Evolutionary conservation across 768 basidiomycete genomes (phyloP), one percentile per base, ranked within the genome.

Genomic region (Boletus subparvulus): DNA sequence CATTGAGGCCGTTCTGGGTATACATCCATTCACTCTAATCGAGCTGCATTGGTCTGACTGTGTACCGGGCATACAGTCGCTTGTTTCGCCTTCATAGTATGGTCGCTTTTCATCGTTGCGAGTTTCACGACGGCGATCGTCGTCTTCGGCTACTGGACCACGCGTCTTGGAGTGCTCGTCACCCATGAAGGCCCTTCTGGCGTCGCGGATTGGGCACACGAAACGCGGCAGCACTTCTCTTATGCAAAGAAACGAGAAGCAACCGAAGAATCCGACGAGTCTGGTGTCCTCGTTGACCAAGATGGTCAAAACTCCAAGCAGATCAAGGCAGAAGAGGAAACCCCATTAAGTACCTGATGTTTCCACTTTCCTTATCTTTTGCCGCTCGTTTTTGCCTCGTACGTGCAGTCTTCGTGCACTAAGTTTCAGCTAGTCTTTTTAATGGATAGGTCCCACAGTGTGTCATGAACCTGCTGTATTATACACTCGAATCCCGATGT

Each of bases 111-210:
- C 48, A 54, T 73, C 26, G 67, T 68, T 14, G 71, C 78, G 17
- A 59, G 68, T 50, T 68, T 74, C 63, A 54, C 71, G 32, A 76
- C 79, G 28, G 54, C 65, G 17, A 50, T 66, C 37, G 55, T 65
- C 39, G 49, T 73, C 36, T 65, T 59, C 43, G 59, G 66, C 43
- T 80, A 77, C 58, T 62, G 73, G 30, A 56, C 63, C 14, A 65
- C 61, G 42, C 73, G 74, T 47, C 70, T 79, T 40, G 63, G 73
- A 9, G 60, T 67, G 47, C 69, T 74, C 19, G 61, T 78, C 35
- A 68, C 72, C n/a, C 52, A 65, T 26, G 64, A 71, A 35, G 78
- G 77, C 6, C 47, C 61, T 14, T 68, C 69, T 39, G 71, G 67
- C 6, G 57, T 70, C 52, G 41, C 52, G n/a, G 68, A 63, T 48